These are phyloP conservation scores for Xylaria sp. DNA, from an alignment of 2,329 filamentous ascomycete species.

Conservation along the genomic window DNA sequence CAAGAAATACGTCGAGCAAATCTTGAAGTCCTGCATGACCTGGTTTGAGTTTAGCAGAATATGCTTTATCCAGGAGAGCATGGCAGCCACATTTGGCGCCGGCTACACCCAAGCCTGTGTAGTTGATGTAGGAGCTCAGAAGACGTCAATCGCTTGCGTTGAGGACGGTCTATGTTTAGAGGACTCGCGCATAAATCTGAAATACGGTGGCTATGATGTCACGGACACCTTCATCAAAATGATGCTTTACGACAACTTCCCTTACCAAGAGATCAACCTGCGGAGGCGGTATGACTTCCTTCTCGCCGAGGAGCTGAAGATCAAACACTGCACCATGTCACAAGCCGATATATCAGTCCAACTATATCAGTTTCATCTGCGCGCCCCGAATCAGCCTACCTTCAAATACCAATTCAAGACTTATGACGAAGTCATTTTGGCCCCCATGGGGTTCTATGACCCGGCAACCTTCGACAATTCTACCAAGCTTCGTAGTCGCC, in stretches of 20 bases:
- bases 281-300: slow-evolving; percentile 90
- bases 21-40: slow-evolving; percentile 85
- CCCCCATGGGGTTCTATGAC: slow-evolving; percentile 93
- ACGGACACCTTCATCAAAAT: slow-evolving; percentile 97
- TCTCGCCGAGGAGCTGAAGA: slow-evolving; percentile 94
- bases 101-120: slow-evolving; percentile 95
- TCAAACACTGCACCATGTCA: slow-evolving; percentile 89
- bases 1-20: slow-evolving; percentile 86
- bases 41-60: slow-evolving; percentile 91
- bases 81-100: slow-evolving; percentile 93
- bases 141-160: slow-evolving; percentile 96
- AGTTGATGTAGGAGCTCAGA: slow-evolving; percentile 95
- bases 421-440: slow-evolving; percentile 95
- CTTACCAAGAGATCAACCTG: slow-evolving; percentile 94
- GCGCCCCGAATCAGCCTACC: slow-evolving; percentile 87
- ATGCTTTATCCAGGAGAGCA: slow-evolving; percentile 95
- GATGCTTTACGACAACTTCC: slow-evolving; percentile 96
- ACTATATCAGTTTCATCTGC: slow-evolving; percentile 88
- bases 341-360: slow-evolving; percentile 91
- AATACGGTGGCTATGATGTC: slow-evolving; percentile 91
- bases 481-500: slow-evolving; percentile 79
- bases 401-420: slow-evolving; percentile 95
- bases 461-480: slow-evolving; percentile 87
- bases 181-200: slow-evolving; percentile 93
- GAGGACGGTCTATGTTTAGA: slow-evolving; percentile 96